A percentile compares a stretch with the other conserved stretches of the same genome.
Evolutionary conservation across 768 basidiomycete species (phyloP).

Genomic region (Serendipita sp.): DNA sequence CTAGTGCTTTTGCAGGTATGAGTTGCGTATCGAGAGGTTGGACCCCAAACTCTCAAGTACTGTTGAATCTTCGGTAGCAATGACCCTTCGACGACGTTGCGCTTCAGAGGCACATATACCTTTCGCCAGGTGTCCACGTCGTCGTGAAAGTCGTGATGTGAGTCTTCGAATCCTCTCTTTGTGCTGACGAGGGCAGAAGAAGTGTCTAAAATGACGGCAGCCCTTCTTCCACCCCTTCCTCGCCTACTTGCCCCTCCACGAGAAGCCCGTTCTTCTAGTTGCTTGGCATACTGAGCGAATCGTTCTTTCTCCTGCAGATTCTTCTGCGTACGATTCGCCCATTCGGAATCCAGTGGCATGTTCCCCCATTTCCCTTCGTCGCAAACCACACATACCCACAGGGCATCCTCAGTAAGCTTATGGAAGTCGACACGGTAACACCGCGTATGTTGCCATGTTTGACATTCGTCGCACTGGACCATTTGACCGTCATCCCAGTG

Average conservation of each 20-base stretch:
- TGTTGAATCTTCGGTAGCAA: neutral
- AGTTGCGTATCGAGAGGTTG: neutral
- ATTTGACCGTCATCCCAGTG: slow-evolving; percentile 59
- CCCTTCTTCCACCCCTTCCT: neutral
- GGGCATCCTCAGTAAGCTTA: neutral
- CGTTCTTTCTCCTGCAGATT: neutral
- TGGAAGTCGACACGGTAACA: neutral
- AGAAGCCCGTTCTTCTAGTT: neutral
- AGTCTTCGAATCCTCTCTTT: neutral
- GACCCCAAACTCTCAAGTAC: neutral
- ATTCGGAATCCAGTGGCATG: neutral
- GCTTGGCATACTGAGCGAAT: neutral
- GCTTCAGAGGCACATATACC: neutral
- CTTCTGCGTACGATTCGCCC: slow-evolving; percentile 3
- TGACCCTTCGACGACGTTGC: neutral
- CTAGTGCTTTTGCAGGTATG: neutral
- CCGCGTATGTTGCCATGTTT: slow-evolving; percentile 64
- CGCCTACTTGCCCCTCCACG: neutral
- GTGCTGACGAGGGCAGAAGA: neutral
- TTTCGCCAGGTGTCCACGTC: neutral
- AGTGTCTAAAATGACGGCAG: neutral
- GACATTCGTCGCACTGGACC: slow-evolving; percentile 71
- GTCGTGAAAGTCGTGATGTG: neutral
- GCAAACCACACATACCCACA: neutral
- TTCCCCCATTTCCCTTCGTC: neutral